Conservation (phyloP, 148 eudicot genomes). For the Suaeda aralocaspica region DNA sequence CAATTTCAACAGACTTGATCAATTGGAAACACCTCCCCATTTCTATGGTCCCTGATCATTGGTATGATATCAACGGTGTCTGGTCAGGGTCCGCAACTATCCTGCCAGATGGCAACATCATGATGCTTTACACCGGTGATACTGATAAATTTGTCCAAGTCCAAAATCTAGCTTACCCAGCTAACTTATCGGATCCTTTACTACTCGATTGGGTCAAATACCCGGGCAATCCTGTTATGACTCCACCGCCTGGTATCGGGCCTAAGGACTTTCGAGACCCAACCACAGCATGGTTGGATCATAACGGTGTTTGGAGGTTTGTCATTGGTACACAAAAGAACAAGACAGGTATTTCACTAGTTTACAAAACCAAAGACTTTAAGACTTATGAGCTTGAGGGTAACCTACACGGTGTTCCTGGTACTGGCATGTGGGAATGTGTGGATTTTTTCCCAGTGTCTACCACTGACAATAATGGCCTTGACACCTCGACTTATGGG, state of each 20-base stretch:
- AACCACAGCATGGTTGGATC: slow-evolving; percentile 75
- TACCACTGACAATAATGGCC: slow-evolving; percentile 39
- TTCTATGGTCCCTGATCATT: slow-evolving; percentile 68
- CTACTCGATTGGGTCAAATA: slow-evolving; percentile 82
- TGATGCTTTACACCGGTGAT: slow-evolving; percentile 81
- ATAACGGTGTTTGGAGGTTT: slow-evolving; percentile 69
- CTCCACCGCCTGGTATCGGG: slow-evolving; percentile 71
- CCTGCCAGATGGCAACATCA: slow-evolving; percentile 64
- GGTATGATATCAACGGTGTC: slow-evolving; percentile 78
- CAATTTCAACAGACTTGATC: slow-evolving; percentile 75
- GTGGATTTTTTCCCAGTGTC: slow-evolving; percentile 90
- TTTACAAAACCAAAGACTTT: slow-evolving; percentile 60
- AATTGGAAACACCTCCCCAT: slow-evolving; percentile 76
- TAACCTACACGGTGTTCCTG: slow-evolving; percentile 55
- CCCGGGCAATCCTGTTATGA: slow-evolving; percentile 63
- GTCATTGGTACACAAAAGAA: slow-evolving; percentile 61
- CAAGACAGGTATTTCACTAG: slow-evolving; percentile 58
- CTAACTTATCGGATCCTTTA: slow-evolving; percentile 82
- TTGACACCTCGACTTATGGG: slow-evolving; percentile 67
- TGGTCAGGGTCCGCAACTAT: slow-evolving; percentile 95
- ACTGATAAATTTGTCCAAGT: slow-evolving; percentile 64
- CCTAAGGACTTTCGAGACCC: slow-evolving; percentile 75
- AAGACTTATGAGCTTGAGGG: slow-evolving; percentile 49
- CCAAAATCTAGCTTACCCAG: slow-evolving; percentile 83
- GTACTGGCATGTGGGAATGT: slow-evolving; percentile 99